phyloP scores from a whole-genome alignment of 1,284 basidiomycete genomes.

The Polyporus tsugae region DNA sequence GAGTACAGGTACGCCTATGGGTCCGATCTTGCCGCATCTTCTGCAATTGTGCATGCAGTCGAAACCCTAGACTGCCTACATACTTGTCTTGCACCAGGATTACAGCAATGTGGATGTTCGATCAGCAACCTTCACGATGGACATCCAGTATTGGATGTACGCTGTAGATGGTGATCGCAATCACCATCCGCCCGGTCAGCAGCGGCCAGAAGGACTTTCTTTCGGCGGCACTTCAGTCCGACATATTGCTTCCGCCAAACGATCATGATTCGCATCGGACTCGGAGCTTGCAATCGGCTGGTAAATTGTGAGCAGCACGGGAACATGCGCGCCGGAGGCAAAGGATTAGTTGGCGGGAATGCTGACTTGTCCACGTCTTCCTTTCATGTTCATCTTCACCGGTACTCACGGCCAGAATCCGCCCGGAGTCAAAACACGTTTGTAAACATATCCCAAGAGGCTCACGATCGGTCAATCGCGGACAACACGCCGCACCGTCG shows the following conservation, averaged over 20 bases:
- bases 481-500: background rate
- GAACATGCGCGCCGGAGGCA: background rate
- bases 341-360: background rate
- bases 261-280: background rate
- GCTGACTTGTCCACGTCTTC: constrained; percentile 1
- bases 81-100: background rate
- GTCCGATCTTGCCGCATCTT: background rate
- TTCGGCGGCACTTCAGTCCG: background rate
- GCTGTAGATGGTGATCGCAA: background rate
- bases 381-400: background rate
- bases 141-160: constrained; percentile 1
- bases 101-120: background rate
- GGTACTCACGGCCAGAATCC: background rate
- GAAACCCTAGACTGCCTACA: too few species aligned
- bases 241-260: background rate
- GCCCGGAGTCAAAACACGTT: background rate
- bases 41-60: background rate
- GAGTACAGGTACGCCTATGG: background rate
- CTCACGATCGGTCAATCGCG: background rate
- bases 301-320: background rate
- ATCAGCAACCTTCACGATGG: background rate
- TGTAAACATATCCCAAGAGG: background rate
- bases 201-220: background rate
- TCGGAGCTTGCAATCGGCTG: constrained; percentile 4
- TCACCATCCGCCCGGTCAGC: background rate